phyloP scores from a whole-genome alignment of 495 filamentous ascomycete species.

The Evansstolkia leycettana region DNA sequence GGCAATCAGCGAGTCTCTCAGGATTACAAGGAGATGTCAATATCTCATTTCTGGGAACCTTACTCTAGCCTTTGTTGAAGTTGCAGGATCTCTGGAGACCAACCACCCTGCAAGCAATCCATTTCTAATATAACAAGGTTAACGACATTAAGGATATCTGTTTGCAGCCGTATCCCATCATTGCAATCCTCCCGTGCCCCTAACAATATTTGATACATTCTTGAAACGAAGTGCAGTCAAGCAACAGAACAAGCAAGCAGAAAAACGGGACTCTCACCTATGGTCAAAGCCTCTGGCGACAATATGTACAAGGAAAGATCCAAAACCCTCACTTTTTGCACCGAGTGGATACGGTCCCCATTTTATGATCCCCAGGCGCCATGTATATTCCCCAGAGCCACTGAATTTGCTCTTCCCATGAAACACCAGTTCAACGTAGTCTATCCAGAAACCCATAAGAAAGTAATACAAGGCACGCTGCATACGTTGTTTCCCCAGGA shows the following conservation, averaged over 20 bases:
- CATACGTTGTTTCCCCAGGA: conserved; percentile 1
- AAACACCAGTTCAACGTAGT: conserved; percentile 16
- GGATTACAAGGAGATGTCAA: too few relatives aligned
- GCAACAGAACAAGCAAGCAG: neutral
- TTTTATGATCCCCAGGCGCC: conserved; percentile 17
- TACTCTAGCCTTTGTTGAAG: too few relatives aligned
- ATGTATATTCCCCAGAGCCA: conserved; percentile 16
- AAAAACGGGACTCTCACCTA: neutral
- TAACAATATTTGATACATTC: neutral
- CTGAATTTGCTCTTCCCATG: conserved; percentile 10
- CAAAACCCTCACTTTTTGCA: neutral
- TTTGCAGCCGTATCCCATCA: too few relatives aligned
- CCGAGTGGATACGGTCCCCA: conserved; percentile 5
- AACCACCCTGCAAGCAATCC: too few relatives aligned
- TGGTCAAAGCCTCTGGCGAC: neutral
- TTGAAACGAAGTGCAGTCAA: neutral
- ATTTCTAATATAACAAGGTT: too few relatives aligned
- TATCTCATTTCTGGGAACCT: too few relatives aligned
- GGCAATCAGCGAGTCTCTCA: too few relatives aligned
- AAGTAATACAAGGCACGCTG: conserved; percentile 2
- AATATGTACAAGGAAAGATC: neutral
- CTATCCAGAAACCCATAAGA: conserved; percentile 11
- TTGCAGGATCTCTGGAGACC: too few relatives aligned
- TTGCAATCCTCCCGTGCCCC: too few relatives aligned
- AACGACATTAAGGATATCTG: too few relatives aligned